Base-by-base conservation (phyloP, 768 basidiomycete species). In the Hortiboletus flavorubellus region DNA sequence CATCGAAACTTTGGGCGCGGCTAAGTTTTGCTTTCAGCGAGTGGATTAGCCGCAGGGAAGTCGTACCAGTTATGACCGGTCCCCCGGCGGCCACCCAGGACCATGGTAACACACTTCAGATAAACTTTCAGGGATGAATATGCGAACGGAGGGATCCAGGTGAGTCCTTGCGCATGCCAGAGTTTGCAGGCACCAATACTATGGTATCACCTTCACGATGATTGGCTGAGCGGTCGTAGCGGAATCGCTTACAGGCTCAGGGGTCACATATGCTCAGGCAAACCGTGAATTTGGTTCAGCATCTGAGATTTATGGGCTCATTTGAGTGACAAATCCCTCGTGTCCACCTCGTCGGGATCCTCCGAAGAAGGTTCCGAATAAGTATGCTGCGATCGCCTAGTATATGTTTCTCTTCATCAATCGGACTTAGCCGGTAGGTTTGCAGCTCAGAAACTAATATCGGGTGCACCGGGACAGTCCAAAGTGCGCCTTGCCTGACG, bases 271-370 rank as follows among this genome's bases (percentile, higher is more conserved):
- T 42, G 35, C 52, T 56, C 45, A 29, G 46, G 40, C 49, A 45
- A 33, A 44, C 33, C 42, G 46, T 51, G 54, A 59, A 62, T 51
- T 58, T 49, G 58, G 45, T 18, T 48, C 42, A 38, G 6, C 67
- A 69, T 70, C 70, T 72, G 46, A 72, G 66, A 68, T 69, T 72
- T 49, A 55, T 61, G 43, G 51, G 50, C 53, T 56, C 56, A 54
- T 63, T 53, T 59, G 34, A 47, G 15, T 49, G 50, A 54, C 52
- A 57, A 46, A 59, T 59, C 49, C 51, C 43, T 51, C 65, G 45
- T 58, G 57, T 59, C 55, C 48, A 45, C 39, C 47, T 35, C 42
- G 51, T 59, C 71, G 66, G 70, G 58, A 57, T 60, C 46, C 59
- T 54, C 67, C 59, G 61, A 56, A 38, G 56, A 57, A 46, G 50